Evolutionary conservation across 2,329 filamentous ascomycete species (phyloP), one percentile per base, ranked within the genome.

Genomic region (Aspergillus aculeatus): DNA sequence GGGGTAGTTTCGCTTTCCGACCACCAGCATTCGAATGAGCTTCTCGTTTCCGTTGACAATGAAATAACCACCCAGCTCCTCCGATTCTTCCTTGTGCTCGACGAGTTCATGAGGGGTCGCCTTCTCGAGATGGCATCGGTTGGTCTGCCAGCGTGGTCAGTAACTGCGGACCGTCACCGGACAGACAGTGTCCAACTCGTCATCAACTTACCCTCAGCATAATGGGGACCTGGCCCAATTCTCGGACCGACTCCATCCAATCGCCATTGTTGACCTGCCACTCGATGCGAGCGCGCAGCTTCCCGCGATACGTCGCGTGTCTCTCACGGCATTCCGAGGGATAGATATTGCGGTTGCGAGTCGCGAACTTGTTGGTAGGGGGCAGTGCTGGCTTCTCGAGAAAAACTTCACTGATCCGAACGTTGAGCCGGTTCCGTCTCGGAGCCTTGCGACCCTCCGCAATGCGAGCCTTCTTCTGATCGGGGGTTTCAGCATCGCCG

Each of bases 1-100:
- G 54, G 95, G 94, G 72, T 92, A 97, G 76, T 99, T 99, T 71
- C 95, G 85, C 76, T 91, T 87, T 73, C 92, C 92, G 63, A 98
- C 86, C 64, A 96, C 88, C 63, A 99, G 83, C 81, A 98, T 87
- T 72, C 95, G 91, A 69, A 98, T 92, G 59, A 98, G 86, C 80
- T 97, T 98, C 77, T 99, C 95, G 71, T 93, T 96, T 65, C 95
- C 95, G 75, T 99, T 99, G 70, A 99, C 90, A 69, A 99, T 87
- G 73, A 98, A 99, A 76, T 98, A 99, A 49, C 95, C 95, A 41
- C 95, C 95, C 32, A 98, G 79, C 77, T 99, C 95, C 77, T 99
- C 95, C 0, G 93, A 90, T 77, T 99, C 95, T 78, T 99, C 95
- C 74, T 97, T 96, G 62, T 87, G 86, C 64, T 89, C 83, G 31